phyloP scores from a whole-genome alignment of 2,329 filamentous ascomycete genomes.

The Trichocomaceae sp. region DNA sequence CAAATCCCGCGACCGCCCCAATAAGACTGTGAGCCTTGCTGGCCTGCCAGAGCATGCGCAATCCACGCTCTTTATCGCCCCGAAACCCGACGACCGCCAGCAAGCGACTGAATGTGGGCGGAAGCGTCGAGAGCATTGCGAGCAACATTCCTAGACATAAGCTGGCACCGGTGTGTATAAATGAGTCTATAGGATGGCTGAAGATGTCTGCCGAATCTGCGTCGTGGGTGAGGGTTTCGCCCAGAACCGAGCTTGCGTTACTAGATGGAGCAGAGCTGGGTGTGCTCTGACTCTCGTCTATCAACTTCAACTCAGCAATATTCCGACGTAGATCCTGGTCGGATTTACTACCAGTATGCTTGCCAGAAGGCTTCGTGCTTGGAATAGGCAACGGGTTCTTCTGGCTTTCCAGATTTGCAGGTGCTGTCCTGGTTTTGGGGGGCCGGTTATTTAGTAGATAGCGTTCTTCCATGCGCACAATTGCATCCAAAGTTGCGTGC shows the following conservation, averaged over 20 bases:
- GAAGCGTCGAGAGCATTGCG: slow-evolving; percentile 84
- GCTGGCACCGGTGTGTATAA: slow-evolving; percentile 81
- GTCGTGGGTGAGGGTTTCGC: slow-evolving; percentile 39
- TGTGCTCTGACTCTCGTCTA: slow-evolving; percentile 14
- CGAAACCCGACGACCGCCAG: slow-evolving; percentile 85
- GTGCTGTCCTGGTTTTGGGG: slow-evolving; percentile 9
- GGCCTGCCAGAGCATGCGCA: slow-evolving; percentile 84
- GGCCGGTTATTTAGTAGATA: slow-evolving; percentile 36
- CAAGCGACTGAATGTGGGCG: slow-evolving; percentile 80
- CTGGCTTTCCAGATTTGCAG: slow-evolving; percentile 16
- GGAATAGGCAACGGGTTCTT: not conserved
- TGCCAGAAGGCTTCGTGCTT: slow-evolving; percentile 12
- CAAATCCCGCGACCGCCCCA: slow-evolving; percentile 78
- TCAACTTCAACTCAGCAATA: slow-evolving; percentile 21
- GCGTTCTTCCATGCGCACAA: slow-evolving; percentile 67
- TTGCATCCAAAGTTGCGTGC: slow-evolving; percentile 71
- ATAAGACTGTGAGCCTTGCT: slow-evolving; percentile 82
- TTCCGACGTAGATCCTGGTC: slow-evolving; percentile 12
- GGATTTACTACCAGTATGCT: slow-evolving; percentile 14
- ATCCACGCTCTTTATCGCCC: slow-evolving; percentile 75
- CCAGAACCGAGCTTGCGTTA: slow-evolving; percentile 18
- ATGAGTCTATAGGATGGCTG: slow-evolving; percentile 71
- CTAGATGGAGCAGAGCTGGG: slow-evolving; percentile 16
- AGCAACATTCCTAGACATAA: slow-evolving; percentile 85
- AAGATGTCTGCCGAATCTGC: slow-evolving; percentile 56